phyloP scores from a whole-genome alignment of 768 basidiomycete species.

The Austroboletus festivus region DNA sequence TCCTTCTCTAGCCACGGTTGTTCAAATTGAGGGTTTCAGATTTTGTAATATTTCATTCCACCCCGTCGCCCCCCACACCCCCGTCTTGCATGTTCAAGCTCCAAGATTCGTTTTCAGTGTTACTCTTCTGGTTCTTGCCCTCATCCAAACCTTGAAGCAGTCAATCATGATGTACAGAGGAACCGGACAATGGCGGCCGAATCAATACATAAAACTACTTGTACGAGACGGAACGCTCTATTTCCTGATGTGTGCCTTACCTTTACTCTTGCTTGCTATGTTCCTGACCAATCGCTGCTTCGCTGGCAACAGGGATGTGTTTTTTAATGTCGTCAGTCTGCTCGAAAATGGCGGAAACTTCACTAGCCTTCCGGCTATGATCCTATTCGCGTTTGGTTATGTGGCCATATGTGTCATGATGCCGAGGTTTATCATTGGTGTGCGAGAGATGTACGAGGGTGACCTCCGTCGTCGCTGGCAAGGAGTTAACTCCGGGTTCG shows the following conservation, averaged over 20 bases:
- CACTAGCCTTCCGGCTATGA: no score
- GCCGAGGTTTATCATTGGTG: background rate
- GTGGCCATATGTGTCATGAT: background rate
- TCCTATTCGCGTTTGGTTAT: background rate
- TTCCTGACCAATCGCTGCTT: background rate
- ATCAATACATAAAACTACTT: background rate
- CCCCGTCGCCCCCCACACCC: background rate
- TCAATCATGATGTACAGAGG: background rate
- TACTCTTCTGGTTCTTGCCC: background rate
- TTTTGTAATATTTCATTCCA: background rate
- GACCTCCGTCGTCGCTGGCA: no score
- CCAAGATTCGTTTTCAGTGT: background rate
- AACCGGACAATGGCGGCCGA: background rate
- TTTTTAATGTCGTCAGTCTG: background rate
- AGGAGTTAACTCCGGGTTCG: no score
- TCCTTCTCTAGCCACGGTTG: background rate
- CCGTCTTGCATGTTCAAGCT: background rate
- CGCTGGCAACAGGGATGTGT: no score
- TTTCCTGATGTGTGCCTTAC: background rate
- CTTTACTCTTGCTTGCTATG: background rate
- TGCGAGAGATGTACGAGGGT: background rate
- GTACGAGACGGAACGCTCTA: background rate
- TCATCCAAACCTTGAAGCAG: background rate
- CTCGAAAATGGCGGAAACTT: background rate
- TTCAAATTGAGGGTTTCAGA: no score